Conservation (phyloP, 2,329 filamentous ascomycete genomes). For the Metarhizium humberi region DNA sequence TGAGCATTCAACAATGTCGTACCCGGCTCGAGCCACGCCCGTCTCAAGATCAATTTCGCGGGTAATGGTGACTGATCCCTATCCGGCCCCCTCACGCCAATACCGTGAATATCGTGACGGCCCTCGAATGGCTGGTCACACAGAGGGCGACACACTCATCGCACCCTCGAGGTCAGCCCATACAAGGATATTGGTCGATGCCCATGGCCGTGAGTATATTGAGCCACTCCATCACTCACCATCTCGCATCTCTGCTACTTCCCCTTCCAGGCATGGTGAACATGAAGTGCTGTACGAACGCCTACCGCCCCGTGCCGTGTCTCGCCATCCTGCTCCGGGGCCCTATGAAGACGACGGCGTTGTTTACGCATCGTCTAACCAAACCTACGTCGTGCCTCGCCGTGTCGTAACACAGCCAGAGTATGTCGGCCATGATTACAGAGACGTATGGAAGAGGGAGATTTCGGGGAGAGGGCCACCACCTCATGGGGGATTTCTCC, state of each 20-base stretch:
- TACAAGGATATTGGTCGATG: constrained; percentile 68
- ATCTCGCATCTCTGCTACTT: constrained; percentile 44
- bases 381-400: constrained; percentile 38
- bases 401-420: constrained; percentile 57
- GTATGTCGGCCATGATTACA: constrained; percentile 39
- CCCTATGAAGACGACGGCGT: constrained; percentile 40
- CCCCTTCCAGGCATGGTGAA: constrained; percentile 35
- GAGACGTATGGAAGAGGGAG: constrained; percentile 48
- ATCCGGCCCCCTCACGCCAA: constrained; percentile 31
- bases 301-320: constrained; percentile 39
- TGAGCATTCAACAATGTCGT: constrained; percentile 20
- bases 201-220: constrained; percentile 71
- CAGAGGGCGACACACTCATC: constrained; percentile 42
- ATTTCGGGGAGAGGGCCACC: constrained; percentile 42
- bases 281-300: constrained; percentile 59
- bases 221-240: constrained; percentile 37
- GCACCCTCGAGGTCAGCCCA: constrained; percentile 41
- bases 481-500: constrained; percentile 35
- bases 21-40: constrained; percentile 27
- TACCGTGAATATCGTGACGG: constrained; percentile 34
- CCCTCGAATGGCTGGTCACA: constrained; percentile 37
- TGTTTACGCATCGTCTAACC: constrained; percentile 42
- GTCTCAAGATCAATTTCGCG: constrained; percentile 32
- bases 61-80: constrained; percentile 29
- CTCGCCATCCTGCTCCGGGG: constrained; percentile 37